phyloP scores from a whole-genome alignment of 202 grass and related monocot genomes.

The Panicum hallii region DNA sequence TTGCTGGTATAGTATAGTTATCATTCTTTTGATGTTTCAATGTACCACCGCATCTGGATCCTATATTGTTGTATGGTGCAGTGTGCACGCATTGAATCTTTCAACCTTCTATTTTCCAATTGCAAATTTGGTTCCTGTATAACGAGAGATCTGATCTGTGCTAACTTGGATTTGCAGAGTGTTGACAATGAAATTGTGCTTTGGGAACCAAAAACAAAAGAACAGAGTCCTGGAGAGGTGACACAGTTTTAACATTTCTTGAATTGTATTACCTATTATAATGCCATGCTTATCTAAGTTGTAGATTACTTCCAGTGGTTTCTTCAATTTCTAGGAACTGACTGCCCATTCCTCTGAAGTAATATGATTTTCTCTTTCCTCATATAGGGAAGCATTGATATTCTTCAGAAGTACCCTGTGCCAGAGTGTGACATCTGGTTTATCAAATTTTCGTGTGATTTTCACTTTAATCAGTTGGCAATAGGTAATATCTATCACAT shows the following conservation, averaged over 20 bases:
- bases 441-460: constrained; percentile 98
- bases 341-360: constrained; percentile 14
- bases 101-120: constrained; percentile 4
- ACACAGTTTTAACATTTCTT: constrained; percentile 33
- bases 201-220: constrained; percentile 98
- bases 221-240: constrained; percentile 89
- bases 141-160: constrained; percentile 38
- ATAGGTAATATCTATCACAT: constrained; percentile 66
- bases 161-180: constrained; percentile 67
- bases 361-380: constrained; percentile 34
- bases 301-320: constrained; percentile 16
- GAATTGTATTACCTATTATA: constrained; percentile 27
- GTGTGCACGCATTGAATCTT: background rate
- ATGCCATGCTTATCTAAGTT: constrained; percentile 5
- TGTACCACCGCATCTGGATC: background rate
- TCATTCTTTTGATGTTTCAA: background rate
- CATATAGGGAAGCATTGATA: constrained; percentile 74
- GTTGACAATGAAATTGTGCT: constrained; percentile 98
- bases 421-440: constrained; percentile 96
- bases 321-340: background rate
- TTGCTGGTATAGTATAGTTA: constrained; percentile 6
- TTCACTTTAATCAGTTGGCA: constrained; percentile 91
- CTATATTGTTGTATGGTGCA: constrained; percentile 2
- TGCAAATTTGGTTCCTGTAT: constrained; percentile 36
- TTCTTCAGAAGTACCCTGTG: constrained; percentile 98